Evolutionary conservation across 768 basidiomycete species (phyloP), one percentile per base, ranked within the genome.

Genomic region (Russula vinacea): DNA sequence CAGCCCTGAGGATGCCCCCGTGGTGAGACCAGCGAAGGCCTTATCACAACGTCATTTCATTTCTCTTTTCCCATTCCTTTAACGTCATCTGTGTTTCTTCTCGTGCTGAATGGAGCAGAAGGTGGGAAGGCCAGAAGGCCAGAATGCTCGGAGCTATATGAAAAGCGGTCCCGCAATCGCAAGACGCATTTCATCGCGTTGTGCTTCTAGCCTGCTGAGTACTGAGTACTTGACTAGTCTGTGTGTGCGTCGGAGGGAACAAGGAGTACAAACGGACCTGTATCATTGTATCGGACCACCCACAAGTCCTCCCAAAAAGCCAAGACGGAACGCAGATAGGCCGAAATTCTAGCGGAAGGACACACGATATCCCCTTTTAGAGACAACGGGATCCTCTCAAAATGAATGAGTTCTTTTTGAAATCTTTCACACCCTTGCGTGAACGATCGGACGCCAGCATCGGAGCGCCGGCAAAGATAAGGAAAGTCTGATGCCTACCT

Each of bases 401-500:
- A n/a, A 42, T 32, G 42, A 45, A 57, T 4, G 42, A 22, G 22
- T 57, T 6, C 11, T 33, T 45, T 57, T 19, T 44, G 29, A 45
- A 9, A 57, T 22, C 4, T 57, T 29, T 19, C 56, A 7, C 56
- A 19, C 13, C 10, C 19, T 35, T 9, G 26, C 4, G 55, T 19
- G 11, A 57, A 29, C 13, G 42, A 57, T 57, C 56, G 29, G 40
- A 57, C n/a, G 16, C 26, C 26, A 22, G 40, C 17, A 56, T 56
- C 56, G 40, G 29, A 22, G 11, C 14, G 19, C 5, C 14, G 13
- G 55, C 1, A n/a, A 32, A 37, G 22, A 54, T 37, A 55, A 2
- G 53, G 53, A 39, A 24, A 45, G n/a, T 10, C 9, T 45, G 10
- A 22, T 22, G 53, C 11, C 53, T 37, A 54, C 33, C 52, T 37